Evolutionary conservation across 2,329 filamentous ascomycete genomes (phyloP).

Genomic region (Chaetomium globosum): DNA sequence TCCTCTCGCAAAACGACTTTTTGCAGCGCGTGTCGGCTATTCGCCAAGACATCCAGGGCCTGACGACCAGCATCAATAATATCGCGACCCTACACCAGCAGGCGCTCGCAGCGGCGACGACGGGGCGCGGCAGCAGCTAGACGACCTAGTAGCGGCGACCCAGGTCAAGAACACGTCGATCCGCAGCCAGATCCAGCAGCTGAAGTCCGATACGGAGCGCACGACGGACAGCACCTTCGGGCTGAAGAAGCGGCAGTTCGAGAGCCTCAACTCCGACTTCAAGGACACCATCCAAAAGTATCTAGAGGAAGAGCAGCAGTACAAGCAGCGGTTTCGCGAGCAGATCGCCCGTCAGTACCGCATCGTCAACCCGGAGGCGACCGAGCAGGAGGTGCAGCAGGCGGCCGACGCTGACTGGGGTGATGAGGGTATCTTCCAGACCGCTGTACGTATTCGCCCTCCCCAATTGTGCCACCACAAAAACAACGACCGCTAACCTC

Average conservation of each 20-base stretch:
- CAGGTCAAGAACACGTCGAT: conserved; percentile 74
- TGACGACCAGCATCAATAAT: conserved; percentile 67
- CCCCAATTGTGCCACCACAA: neutral
- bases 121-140: conserved; percentile 58
- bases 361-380: conserved; percentile 81
- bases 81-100: conserved; percentile 73
- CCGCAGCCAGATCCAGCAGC: conserved; percentile 75
- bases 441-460: conserved; percentile 62
- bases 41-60: conserved; percentile 67
- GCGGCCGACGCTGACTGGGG: conserved; percentile 73
- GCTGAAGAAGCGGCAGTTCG: conserved; percentile 70
- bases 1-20: conserved; percentile 67
- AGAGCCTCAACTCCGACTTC: conserved; percentile 71
- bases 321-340: conserved; percentile 71
- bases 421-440: conserved; percentile 79
- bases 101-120: conserved; percentile 67
- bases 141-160: conserved; percentile 69
- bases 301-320: conserved; percentile 70
- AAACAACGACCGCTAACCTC: neutral
- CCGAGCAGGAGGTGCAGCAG: conserved; percentile 69
- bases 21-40: conserved; percentile 67
- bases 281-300: conserved; percentile 71
- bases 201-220: conserved; percentile 70
- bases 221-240: conserved; percentile 62
- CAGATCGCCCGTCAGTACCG: conserved; percentile 79